Evolutionary conservation across 139 green algal genomes (phyloP).

Genomic region (Coccomyxa sp.): DNA sequence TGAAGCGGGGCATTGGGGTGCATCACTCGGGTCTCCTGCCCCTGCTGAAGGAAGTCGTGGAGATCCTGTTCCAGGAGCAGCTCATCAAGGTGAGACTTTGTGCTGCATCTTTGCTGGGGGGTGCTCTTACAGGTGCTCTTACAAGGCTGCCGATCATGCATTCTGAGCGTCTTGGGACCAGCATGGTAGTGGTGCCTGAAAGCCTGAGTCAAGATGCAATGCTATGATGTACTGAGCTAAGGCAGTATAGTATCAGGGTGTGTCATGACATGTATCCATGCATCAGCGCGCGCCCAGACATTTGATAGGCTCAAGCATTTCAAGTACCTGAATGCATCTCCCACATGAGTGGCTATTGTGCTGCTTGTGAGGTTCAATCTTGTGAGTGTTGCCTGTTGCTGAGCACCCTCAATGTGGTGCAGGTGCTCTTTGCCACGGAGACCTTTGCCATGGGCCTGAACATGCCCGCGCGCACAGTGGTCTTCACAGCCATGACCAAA

Average conservation of each 20-base stretch:
- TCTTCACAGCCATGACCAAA: slow-evolving; percentile 90
- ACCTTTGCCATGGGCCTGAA: slow-evolving; percentile 99
- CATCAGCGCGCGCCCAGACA: too few species aligned
- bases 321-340: too few species aligned
- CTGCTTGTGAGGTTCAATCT: too few species aligned
- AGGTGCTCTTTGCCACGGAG: slow-evolving; percentile 85
- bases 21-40: slow-evolving; percentile 95
- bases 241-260: not conserved
- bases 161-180: not conserved
- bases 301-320: too few species aligned
- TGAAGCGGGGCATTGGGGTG: slow-evolving; percentile 84
- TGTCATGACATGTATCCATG: not conserved
- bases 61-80: slow-evolving; percentile 94
- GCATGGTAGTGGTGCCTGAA: not conserved
- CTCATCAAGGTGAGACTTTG: slow-evolving; percentile 38
- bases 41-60: slow-evolving; percentile 95
- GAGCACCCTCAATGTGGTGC: slow-evolving; percentile 3
- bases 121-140: not conserved
- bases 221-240: not conserved
- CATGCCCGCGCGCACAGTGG: slow-evolving; percentile 93
- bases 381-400: not conserved
- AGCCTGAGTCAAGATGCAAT: not conserved
- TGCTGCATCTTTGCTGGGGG: not conserved
- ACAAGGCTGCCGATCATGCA: not conserved
- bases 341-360: too few species aligned